Percentiles rank a stretch among this genome's conserved stretches.
Conservation (phyloP, 2,329 filamentous ascomycete species). For the Fusarium graminum region DNA sequence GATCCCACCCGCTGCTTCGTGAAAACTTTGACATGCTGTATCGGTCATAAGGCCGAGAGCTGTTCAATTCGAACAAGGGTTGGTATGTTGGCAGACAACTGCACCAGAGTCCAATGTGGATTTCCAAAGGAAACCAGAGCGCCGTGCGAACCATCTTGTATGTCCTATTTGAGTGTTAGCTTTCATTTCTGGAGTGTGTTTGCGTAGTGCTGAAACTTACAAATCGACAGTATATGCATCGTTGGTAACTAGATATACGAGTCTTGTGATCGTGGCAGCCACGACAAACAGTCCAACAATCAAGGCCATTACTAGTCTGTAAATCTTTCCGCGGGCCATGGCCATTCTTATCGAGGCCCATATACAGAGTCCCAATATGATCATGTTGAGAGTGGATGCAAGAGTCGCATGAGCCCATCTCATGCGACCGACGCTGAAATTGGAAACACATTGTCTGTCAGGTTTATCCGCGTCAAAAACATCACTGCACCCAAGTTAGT, state of each 20-base stretch:
- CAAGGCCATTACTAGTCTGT: conserved; percentile 55
- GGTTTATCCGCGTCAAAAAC: conserved; percentile 35
- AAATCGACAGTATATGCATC: conserved; percentile 49
- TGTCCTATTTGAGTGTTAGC: conserved; percentile 48
- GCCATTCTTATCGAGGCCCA: conserved; percentile 56
- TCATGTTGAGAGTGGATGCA: conserved; percentile 53
- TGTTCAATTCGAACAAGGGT: conserved; percentile 51
- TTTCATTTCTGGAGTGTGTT: too few relatives aligned
- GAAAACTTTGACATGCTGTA: conserved; percentile 43
- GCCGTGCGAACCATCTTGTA: conserved; percentile 54
- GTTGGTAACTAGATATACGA: conserved; percentile 52
- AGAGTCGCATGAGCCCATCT: conserved; percentile 53
- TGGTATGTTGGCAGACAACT: conserved; percentile 58
- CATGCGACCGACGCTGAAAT: conserved; percentile 45
- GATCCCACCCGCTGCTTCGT: conserved; percentile 27
- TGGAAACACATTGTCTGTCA: conserved; percentile 37
- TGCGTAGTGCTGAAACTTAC: conserved; percentile 45
- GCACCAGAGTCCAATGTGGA: conserved; percentile 60
- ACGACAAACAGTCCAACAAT: conserved; percentile 56
- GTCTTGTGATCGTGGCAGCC: conserved; percentile 55
- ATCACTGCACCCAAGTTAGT: conserved; percentile 24
- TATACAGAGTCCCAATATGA: conserved; percentile 54
- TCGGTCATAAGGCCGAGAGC: conserved; percentile 22
- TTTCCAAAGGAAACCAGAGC: conserved; percentile 58
- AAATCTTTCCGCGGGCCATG: conserved; percentile 51